phyloP scores from a whole-genome alignment of 345 rosid species.

The Gossypium sturtianum region DNA sequence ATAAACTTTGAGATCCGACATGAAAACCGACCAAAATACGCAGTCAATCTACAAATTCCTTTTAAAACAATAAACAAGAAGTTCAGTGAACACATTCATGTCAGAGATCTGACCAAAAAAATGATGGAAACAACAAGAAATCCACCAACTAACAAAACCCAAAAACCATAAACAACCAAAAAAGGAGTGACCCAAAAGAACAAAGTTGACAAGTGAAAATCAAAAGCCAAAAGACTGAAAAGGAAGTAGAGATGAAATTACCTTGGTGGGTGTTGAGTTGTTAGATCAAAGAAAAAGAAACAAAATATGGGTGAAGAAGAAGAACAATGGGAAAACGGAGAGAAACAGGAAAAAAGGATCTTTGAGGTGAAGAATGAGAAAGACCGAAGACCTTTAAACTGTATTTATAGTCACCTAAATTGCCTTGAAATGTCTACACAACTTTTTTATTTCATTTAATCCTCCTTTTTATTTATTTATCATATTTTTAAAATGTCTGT shows the following conservation, averaged over 20 bases:
- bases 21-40: background rate
- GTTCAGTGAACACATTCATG: background rate
- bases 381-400: constrained; percentile 1
- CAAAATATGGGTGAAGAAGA: background rate
- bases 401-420: background rate
- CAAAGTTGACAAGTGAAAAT: background rate
- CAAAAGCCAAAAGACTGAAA: background rate
- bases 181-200: background rate
- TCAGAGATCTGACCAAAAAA: background rate
- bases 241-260: background rate
- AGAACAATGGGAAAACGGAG: background rate
- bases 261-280: background rate
- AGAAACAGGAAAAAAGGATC: background rate
- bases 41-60: background rate
- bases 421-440: background rate
- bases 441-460: background rate
- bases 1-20: background rate
- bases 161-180: background rate
- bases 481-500: background rate
- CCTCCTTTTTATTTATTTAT: background rate
- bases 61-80: background rate
- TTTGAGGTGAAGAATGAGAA: constrained; percentile 14
- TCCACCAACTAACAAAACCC: background rate
- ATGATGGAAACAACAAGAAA: background rate
- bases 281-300: constrained; percentile 3